These are phyloP conservation scores for Triticum urartu DNA, from an alignment of 176 grass and related monocot species.

Conservation along the genomic window DNA sequence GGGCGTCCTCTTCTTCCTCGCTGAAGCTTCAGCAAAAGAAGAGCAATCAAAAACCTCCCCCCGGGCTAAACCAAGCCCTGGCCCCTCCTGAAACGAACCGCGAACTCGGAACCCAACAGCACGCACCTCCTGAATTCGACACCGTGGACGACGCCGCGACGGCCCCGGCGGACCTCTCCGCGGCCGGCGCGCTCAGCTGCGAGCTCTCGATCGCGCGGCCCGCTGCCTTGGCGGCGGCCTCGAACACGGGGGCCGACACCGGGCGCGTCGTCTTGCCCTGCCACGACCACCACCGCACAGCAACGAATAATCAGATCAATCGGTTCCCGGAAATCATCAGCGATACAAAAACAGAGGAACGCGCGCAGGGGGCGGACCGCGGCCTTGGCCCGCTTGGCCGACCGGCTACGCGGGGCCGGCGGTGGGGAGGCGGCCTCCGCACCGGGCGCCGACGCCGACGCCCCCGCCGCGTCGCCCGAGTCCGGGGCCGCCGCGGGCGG, in stretches of 20 bases:
- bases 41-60: not conserved
- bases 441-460: not conserved
- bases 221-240: not conserved
- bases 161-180: not conserved
- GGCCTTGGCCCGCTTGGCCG: slow-evolving; percentile 63
- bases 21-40: not conserved
- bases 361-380: not conserved
- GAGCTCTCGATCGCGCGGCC: slow-evolving; percentile 25
- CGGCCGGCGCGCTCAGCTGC: slow-evolving; percentile 3
- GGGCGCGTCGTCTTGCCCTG: not conserved
- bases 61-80: not conserved
- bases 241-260: not conserved
- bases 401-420: slow-evolving; percentile 6
- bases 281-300: not conserved
- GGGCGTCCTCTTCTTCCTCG: slow-evolving; percentile 12
- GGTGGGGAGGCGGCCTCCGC: not conserved
- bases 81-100: not conserved
- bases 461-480: not conserved
- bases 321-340: not conserved
- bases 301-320: slow-evolving; percentile 33
- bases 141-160: slow-evolving; percentile 18
- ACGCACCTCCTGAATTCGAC: slow-evolving; percentile 24
- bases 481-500: not conserved
- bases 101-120: not conserved
- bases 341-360: not conserved